These are phyloP conservation scores for Trichoderma sp. DNA, from an alignment of 2,329 filamentous ascomycete species.

Conservation along the genomic window DNA sequence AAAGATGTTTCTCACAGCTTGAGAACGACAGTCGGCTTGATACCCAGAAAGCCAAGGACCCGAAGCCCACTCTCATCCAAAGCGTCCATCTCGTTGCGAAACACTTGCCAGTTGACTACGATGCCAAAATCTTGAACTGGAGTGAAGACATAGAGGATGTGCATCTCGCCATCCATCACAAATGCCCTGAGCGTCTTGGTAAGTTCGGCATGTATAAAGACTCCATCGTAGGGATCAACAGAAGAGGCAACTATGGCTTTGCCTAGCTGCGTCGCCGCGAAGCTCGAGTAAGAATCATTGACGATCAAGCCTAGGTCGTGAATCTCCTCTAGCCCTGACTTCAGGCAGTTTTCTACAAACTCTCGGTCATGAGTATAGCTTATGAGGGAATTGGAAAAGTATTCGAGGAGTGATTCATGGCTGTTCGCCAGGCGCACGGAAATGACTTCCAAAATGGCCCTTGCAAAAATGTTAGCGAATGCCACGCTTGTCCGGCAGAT, in stretches of 20 bases:
- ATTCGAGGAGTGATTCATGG: slow-evolving; percentile 62
- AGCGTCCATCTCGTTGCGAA: slow-evolving; percentile 65
- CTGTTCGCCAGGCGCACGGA: slow-evolving; percentile 65
- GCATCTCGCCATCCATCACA: slow-evolving; percentile 79
- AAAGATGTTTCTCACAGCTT: slow-evolving; percentile 50
- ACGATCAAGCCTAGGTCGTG: slow-evolving; percentile 53
- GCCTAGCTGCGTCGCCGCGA: slow-evolving; percentile 62
- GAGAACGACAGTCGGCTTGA: slow-evolving; percentile 65
- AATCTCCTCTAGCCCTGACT: slow-evolving; percentile 58
- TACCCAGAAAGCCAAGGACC: slow-evolving; percentile 64
- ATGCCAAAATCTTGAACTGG: slow-evolving; percentile 59
- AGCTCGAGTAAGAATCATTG: slow-evolving; percentile 48
- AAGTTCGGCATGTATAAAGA: slow-evolving; percentile 70
- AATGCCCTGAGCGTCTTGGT: slow-evolving; percentile 65
- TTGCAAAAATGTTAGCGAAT: slow-evolving; percentile 28
- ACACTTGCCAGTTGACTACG: slow-evolving; percentile 68
- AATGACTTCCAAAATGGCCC: slow-evolving; percentile 69
- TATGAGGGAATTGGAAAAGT: slow-evolving; percentile 64
- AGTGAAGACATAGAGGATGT: slow-evolving; percentile 73
- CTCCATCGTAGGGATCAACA: slow-evolving; percentile 69
- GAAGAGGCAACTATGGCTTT: slow-evolving; percentile 69
- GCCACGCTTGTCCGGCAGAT: background rate
- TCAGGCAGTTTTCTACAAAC: slow-evolving; percentile 51
- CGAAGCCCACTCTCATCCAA: slow-evolving; percentile 70
- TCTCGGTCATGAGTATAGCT: slow-evolving; percentile 52